Conservation (phyloP, 192 early-diverging fungal genomes). For the Chytriomyces sp. region DNA sequence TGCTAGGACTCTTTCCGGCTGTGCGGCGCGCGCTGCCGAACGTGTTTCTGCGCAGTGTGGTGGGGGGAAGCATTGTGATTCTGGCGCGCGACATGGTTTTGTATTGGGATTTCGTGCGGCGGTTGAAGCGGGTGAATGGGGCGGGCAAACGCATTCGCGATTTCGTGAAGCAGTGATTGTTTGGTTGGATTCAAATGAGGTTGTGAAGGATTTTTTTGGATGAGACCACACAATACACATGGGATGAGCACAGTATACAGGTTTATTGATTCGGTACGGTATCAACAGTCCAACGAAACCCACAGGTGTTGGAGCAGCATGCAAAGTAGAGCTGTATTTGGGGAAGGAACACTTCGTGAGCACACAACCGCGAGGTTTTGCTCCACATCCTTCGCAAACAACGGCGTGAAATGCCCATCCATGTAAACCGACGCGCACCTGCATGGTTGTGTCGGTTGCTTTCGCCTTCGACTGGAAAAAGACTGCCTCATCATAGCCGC, state of each 20-base stretch:
- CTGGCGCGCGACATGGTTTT: slow-evolving; percentile 1
- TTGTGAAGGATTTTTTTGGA: not conserved
- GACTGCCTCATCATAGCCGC: slow-evolving; percentile 38
- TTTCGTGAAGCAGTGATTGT: not conserved
- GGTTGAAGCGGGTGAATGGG: not conserved
- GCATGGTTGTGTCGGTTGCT: slow-evolving; percentile 51
- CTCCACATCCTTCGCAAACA: slow-evolving; percentile 40
- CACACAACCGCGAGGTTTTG: slow-evolving; percentile 37
- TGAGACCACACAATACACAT: not conserved
- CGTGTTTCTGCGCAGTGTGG: slow-evolving; percentile 9
- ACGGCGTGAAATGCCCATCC: slow-evolving; percentile 32
- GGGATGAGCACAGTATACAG: too few relatives aligned
- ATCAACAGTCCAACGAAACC: slow-evolving; percentile 47
- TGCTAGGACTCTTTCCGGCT: not conserved
- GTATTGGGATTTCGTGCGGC: slow-evolving; percentile 22
- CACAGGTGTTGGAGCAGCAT: slow-evolving; percentile 43
- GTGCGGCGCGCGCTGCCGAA: not conserved
- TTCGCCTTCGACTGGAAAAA: slow-evolving; percentile 54
- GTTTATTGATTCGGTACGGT: not conserved
- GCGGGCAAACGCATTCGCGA: not conserved
- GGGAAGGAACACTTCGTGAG: not conserved
- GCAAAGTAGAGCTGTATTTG: slow-evolving; percentile 48
- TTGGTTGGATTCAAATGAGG: not conserved
- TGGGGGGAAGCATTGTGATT: slow-evolving; percentile 9
- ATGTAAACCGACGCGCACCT: slow-evolving; percentile 29